Conservation (phyloP, 441 rosid genomes). For the Monsonia emarginata region DNA sequence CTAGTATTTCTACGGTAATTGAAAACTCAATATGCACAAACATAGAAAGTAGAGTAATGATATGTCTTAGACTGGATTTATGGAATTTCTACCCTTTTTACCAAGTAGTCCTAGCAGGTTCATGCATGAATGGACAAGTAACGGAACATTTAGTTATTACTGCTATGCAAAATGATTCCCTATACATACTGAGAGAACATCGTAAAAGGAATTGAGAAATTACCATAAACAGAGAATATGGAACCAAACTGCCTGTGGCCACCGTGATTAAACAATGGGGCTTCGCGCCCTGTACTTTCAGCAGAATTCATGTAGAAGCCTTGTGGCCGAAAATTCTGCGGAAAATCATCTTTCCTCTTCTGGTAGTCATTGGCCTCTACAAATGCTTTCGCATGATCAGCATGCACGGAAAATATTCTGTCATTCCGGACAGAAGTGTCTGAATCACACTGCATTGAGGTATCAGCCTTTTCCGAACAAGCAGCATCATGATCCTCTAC, state of each 20-base stretch:
- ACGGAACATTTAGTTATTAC: background rate
- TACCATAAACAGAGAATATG: conserved; percentile 40
- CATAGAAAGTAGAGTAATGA: background rate
- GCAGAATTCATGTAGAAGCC: conserved; percentile 31
- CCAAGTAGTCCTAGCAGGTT: background rate
- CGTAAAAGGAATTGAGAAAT: conserved; percentile 23
- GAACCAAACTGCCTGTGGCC: conserved; percentile 26
- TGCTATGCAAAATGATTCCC: background rate
- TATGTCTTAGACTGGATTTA: background rate
- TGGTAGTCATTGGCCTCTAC: conserved; percentile 21
- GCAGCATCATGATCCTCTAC: conserved; percentile 23
- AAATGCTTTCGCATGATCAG: conserved; percentile 18
- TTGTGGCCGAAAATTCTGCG: conserved; percentile 20
- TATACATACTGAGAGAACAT: background rate
- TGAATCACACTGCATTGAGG: conserved; percentile 31
- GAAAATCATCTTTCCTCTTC: conserved; percentile 20
- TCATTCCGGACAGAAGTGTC: conserved; percentile 54
- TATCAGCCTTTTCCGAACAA: conserved; percentile 26
- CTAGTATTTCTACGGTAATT: background rate
- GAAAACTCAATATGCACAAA: background rate
- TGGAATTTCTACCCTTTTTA: background rate
- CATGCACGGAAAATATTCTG: conserved; percentile 20
- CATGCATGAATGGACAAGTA: background rate
- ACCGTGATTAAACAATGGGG: conserved; percentile 23
- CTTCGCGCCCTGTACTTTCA: conserved; percentile 32